These are phyloP conservation scores for Verticillium albo-atrum DNA, from an alignment of 2,329 filamentous ascomycete species.

Conservation along the genomic window DNA sequence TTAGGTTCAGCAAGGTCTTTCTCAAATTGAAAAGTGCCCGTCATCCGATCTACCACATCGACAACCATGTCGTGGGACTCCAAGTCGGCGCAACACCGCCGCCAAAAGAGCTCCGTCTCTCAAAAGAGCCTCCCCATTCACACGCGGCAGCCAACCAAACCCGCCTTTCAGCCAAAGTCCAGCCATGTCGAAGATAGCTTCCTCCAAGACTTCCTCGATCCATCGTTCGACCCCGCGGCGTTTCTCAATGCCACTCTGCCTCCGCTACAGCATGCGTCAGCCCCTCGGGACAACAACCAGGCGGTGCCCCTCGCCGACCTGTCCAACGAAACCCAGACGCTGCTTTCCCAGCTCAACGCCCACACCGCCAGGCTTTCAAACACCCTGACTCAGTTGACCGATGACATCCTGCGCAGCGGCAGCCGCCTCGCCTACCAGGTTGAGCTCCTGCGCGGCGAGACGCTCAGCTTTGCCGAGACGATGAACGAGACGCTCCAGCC, in stretches of 20 bases:
- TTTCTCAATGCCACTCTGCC: slow-evolving; percentile 81
- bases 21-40: too few relatives aligned
- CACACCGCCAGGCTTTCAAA: slow-evolving; percentile 80
- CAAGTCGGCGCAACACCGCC: slow-evolving; percentile 32
- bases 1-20: too few relatives aligned
- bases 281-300: slow-evolving; percentile 16
- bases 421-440: slow-evolving; percentile 91
- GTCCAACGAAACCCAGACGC: slow-evolving; percentile 73
- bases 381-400: slow-evolving; percentile 82
- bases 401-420: slow-evolving; percentile 88
- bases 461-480: slow-evolving; percentile 72
- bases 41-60: not conserved
- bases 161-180: slow-evolving; percentile 43
- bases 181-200: slow-evolving; percentile 66
- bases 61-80: slow-evolving; percentile 33
- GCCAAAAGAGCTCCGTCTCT: slow-evolving; percentile 41
- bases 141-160: slow-evolving; percentile 29
- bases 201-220: slow-evolving; percentile 69
- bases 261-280: slow-evolving; percentile 47
- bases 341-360: slow-evolving; percentile 83
- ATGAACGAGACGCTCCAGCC: slow-evolving; percentile 67
- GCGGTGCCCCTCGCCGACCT: slow-evolving; percentile 67
- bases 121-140: slow-evolving; percentile 35
- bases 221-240: slow-evolving; percentile 75
- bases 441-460: slow-evolving; percentile 86